Evolutionary conservation across 2,329 filamentous ascomycete species (phyloP), one percentile per base, ranked within the genome.

Genomic region (Epichloe amarillans): DNA sequence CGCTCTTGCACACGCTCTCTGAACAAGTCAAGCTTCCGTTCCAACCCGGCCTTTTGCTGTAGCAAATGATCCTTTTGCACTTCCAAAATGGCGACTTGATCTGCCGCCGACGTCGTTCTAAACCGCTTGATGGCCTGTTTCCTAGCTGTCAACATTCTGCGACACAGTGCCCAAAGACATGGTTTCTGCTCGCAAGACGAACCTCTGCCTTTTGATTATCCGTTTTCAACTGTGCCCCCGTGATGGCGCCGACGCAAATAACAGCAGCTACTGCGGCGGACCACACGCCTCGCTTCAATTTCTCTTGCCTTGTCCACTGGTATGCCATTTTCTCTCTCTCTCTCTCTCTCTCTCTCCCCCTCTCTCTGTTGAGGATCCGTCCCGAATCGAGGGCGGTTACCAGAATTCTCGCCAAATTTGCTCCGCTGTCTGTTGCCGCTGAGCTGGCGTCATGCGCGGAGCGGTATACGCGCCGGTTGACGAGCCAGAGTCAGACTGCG

Each of bases 191-290:
- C 10, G 21, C n/a, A 30, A n/a, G 19, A 43, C 47, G 8, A 17
- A 74, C 72, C 58, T 72, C 61, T 54, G 66, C 62, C 56, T 68
- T 73, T 54, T 76, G 71, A 52, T 69, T 64, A 53, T 74, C 70
- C 46, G 68, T 67, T 62, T 75, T 76, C 44, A 76, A 59, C 44
- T 71, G 69, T 6, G 73, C 74, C 48, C 74, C 74, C 51, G 74
- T 75, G 45, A 72, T 64, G 43, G 69, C 61, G 52, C 73, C 72
- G 35, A 73, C 71, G 52, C 70, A 64, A 53, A 73, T 67, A 51
- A 74, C 67, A 53, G 71, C 72, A 3, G 67, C 69, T 54, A 74
- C 68, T 36, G 71, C 72, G 36, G 61, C 66, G n/a, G 73, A 73
- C 61, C 62, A 63, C 50, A 68, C 52, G 50, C 63, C 66, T 43